Evolutionary conservation across 2,329 filamentous ascomycete genomes (phyloP).

Genomic region (Verticillium nubilum): DNA sequence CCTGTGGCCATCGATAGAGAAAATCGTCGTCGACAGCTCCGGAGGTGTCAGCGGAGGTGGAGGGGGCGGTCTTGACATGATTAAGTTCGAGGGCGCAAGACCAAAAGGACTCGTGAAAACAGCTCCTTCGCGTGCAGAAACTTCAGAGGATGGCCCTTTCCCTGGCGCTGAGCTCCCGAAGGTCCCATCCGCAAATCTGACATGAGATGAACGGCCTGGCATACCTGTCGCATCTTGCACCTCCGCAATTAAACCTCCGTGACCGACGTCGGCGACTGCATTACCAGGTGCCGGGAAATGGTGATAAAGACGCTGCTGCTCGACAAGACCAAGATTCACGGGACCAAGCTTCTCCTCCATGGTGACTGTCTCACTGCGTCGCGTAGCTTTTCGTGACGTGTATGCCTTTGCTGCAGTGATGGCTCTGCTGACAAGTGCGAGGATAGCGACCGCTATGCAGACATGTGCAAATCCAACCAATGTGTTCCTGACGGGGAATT

Average conservation of each 20-base stretch:
- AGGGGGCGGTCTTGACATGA: constrained; percentile 32
- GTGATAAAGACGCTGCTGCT: constrained; percentile 9
- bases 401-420: constrained; percentile 3
- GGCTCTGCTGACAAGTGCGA: constrained; percentile 27
- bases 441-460: constrained; percentile 22
- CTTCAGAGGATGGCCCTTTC: background rate
- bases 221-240: background rate
- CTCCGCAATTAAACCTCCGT: no score
- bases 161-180: background rate
- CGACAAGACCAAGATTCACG: constrained; percentile 2
- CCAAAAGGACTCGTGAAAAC: background rate
- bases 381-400: background rate
- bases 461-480: constrained; percentile 13
- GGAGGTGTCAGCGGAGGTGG: constrained; percentile 46
- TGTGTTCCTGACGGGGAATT: background rate
- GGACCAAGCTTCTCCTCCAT: background rate
- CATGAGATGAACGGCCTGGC: background rate
- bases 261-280: constrained; percentile 14
- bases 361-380: background rate
- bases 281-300: constrained; percentile 5
- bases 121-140: background rate
- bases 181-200: background rate
- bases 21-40: constrained; percentile 33
- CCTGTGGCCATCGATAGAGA: constrained; percentile 35
- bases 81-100: constrained; percentile 5